Evolutionary conservation across 1,139 yeast species (phyloP), one percentile per base, ranked within the genome.

Genomic region (Nakaseomyces bracarensis): DNA sequence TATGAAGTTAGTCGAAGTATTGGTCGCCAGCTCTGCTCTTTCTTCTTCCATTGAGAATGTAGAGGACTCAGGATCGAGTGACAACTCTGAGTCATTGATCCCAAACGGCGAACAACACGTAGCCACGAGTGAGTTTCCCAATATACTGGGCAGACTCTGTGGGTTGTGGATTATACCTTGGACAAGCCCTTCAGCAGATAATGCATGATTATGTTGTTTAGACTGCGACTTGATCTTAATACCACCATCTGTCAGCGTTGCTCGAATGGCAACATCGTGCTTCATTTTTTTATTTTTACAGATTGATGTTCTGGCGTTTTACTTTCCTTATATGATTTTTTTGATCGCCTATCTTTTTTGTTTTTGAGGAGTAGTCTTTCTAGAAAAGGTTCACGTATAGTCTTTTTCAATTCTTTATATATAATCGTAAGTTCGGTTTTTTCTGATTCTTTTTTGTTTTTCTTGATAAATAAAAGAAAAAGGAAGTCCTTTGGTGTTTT

Each of bases 141-240:
- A 26, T 7, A 33, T 33, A 11, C 26, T 20, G 36, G 25, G 26
- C 11, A 33, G 26, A 9, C 36, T 21, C 36, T 21, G 27, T 11
- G 36, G 26, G 2, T 14, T 10, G 18, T 33, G 36, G 1, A 20
- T 26, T 9, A 18, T 19, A 11, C 22, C 23, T 7, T 22, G 25
- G 9, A 22, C 10, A 10, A 22, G 25, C 25, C 25, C 25, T 7
- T 10, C 25, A 10, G 25, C 25, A 22, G 3, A 2, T 3, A 28
- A 19, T 3, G 10, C 19, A 10, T 13, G 31, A 19, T 13, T 4
- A 3, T 11, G 23, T 13, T 30, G 22, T 19, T 18, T 33, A 13
- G 36, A 21, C 21, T 38, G 40, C 21, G 40, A 30, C 35, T 30
- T 38, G 29, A 38, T 21, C 40, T 22, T 23, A 3, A 38, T 33